A percentile compares a stretch with the other conserved stretches of the same genome.
phyloP scores from a whole-genome alignment of 805 yeast species.

The Hemisphaericaspora nanyangensis region DNA sequence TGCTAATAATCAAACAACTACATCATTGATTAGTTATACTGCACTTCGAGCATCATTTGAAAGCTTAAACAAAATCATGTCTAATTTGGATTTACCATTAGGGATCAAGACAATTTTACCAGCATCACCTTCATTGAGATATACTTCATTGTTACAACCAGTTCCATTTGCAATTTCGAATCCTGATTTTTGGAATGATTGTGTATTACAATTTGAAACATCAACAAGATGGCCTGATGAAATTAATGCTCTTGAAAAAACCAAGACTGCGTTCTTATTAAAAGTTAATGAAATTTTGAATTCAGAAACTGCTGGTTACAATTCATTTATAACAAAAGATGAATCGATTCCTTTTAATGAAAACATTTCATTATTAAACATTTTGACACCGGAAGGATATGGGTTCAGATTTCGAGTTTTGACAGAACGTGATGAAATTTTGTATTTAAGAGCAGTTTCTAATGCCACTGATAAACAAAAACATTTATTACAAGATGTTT shows the following conservation, averaged over 20 bases:
- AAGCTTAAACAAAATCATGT: slow-evolving; percentile 44
- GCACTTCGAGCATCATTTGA: slow-evolving; percentile 44
- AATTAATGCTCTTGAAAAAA: slow-evolving; percentile 73
- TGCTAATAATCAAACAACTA: slow-evolving; percentile 49
- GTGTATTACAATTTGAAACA: slow-evolving; percentile 81
- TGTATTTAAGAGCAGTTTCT: slow-evolving; percentile 68
- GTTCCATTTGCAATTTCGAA: slow-evolving; percentile 73
- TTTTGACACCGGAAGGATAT: slow-evolving; percentile 85
- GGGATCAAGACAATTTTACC: slow-evolving; percentile 69
- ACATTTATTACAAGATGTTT: slow-evolving; percentile 55
- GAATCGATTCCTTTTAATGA: slow-evolving; percentile 60
- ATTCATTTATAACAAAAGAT: slow-evolving; percentile 62
- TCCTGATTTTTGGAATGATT: slow-evolving; percentile 78
- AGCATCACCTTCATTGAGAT: slow-evolving; percentile 69
- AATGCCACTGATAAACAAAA: slow-evolving; percentile 57
- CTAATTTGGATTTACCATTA: slow-evolving; percentile 58
- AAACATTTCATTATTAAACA: slow-evolving; percentile 53
- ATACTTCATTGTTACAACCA: slow-evolving; percentile 73
- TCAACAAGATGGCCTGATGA: slow-evolving; percentile 97
- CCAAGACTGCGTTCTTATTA: slow-evolving; percentile 84
- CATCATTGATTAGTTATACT: slow-evolving; percentile 28
- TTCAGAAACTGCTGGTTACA: slow-evolving; percentile 48
- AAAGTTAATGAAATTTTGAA: slow-evolving; percentile 52
- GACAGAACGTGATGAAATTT: slow-evolving; percentile 78
- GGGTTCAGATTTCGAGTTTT: slow-evolving; percentile 76